Base-by-base conservation (phyloP, 352 stramenopile genomes). In the Blastocystis sp. region DNA sequence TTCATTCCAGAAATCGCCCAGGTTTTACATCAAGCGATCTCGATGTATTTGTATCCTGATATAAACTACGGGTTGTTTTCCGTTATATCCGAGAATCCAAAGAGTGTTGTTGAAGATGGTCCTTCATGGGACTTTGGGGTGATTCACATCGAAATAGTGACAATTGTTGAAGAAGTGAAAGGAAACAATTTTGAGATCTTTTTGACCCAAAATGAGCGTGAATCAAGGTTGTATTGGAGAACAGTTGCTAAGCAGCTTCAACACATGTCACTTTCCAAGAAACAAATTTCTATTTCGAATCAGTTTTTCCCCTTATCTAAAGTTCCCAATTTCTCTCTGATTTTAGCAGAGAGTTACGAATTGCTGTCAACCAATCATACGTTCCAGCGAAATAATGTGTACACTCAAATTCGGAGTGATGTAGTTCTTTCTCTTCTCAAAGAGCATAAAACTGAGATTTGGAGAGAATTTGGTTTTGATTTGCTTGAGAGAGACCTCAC, bases 1-100 rank as follows among this genome's bases (percentile, higher is more conserved):
- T 83, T 83, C 16, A 29, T 83, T 66, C 51, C 71, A 16, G 71
- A 83, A 42, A 83, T 83, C 27, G 49, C 71, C 21, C 52, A 46
- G 14, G 27, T 66, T 37, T 21, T 83, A 3, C 71, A 83, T 49
- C 24, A 83, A 12, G 27, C 71, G 9, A 56, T 83, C n/a, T 52
- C 52, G 16, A n/a, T 21, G 11, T 65, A 32, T 19, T 56, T 83
- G 14, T 66, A 65, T 32, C 71, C 71, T 7, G 49, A 61, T 24
- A 19, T 83, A 21, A 43, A 66, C 32, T 35, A 32, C 19, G 39
- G n/a, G 14, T 14, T 83, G 19, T 63, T 83, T 56, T 49, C 21
- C 3, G n/a, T 37, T 27, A 37, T 21, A 21, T 1, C n/a, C 21
- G 42, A 21, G n/a, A 51, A n/a, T 43, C 63, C 24, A 32, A 14